Evolutionary conservation across 192 early-diverging fungal genomes (phyloP).

Genomic region (Geranomyces variabilis): DNA sequence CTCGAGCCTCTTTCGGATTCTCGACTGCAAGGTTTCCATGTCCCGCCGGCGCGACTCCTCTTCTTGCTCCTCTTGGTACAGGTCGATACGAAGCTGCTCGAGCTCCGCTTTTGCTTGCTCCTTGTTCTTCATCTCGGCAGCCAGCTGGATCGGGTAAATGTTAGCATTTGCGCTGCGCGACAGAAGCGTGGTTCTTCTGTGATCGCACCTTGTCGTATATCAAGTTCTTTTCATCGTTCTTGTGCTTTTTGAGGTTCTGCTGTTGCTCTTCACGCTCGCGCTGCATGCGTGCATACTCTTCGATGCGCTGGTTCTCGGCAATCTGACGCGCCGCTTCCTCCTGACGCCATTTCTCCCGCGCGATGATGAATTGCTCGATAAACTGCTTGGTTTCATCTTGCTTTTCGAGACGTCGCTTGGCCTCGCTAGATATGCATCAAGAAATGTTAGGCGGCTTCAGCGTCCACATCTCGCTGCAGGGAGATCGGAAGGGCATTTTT

Average conservation of each 20-base stretch:
- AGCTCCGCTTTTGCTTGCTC: slow-evolving; percentile 55
- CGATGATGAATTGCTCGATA: slow-evolving; percentile 55
- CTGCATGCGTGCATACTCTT: slow-evolving; percentile 52
- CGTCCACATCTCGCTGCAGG: too few species aligned
- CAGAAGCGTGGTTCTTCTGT: not conserved
- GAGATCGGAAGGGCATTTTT: too few species aligned
- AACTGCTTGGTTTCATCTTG: slow-evolving; percentile 61
- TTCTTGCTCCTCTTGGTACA: slow-evolving; percentile 62
- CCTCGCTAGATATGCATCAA: slow-evolving; percentile 38
- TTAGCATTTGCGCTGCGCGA: not conserved
- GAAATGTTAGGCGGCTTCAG: too few species aligned
- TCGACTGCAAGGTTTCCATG: slow-evolving; percentile 45
- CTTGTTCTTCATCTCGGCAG: slow-evolving; percentile 51
- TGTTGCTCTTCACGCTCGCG: slow-evolving; percentile 44
- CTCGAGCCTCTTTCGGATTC: slow-evolving; percentile 58
- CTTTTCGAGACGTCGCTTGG: slow-evolving; percentile 48
- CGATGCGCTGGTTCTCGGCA: slow-evolving; percentile 56
- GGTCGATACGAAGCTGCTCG: slow-evolving; percentile 59
- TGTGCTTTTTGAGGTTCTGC: slow-evolving; percentile 40
- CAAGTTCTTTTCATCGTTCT: slow-evolving; percentile 47
- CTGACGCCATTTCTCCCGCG: slow-evolving; percentile 51
- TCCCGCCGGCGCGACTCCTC: slow-evolving; percentile 45
- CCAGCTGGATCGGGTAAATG: slow-evolving; percentile 40
- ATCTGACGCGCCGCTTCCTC: slow-evolving; percentile 42
- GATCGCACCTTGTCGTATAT: slow-evolving; percentile 54